Conservation (phyloP, 2,329 filamentous ascomycete species). For the Diaporthe caulivora region DNA sequence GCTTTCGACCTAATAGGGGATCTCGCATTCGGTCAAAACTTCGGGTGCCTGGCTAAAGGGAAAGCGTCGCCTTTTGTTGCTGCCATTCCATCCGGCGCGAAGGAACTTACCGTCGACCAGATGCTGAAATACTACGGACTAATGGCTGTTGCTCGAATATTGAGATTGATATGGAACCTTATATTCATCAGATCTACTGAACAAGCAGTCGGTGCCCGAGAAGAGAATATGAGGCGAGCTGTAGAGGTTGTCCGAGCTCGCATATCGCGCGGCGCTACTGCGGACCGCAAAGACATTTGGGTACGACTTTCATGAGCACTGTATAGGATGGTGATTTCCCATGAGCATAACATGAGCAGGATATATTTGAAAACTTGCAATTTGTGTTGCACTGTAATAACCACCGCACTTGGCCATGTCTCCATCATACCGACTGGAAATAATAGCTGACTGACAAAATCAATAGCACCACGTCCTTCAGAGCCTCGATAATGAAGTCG, state of each 20-base stretch:
- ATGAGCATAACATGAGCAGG: too few relatives aligned
- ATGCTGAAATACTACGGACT: not conserved
- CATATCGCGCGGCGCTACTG: not conserved
- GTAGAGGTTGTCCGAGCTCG: constrained; percentile 2
- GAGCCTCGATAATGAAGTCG: not conserved
- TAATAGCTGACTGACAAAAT: not conserved
- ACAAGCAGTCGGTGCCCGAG: not conserved
- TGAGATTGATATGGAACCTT: not conserved
- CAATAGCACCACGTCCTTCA: constrained; percentile 8
- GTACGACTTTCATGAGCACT: not conserved
- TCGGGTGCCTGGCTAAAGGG: not conserved
- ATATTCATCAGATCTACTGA: not conserved
- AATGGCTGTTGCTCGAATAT: not conserved
- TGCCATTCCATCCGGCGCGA: not conserved
- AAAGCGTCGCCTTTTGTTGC: constrained; percentile 2
- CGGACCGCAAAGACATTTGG: constrained; percentile 15
- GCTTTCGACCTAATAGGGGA: constrained; percentile 13
- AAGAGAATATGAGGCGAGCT: constrained; percentile 10
- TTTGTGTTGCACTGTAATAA: too few relatives aligned
- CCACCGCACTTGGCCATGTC: not conserved
- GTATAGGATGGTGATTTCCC: too few relatives aligned
- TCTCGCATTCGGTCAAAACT: not conserved
- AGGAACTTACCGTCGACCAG: not conserved
- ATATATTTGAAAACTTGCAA: too few relatives aligned
- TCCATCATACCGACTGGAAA: too few relatives aligned